These are phyloP conservation scores for Syzygium oleosum DNA, from an alignment of 345 rosid genomes.

Conservation along the genomic window DNA sequence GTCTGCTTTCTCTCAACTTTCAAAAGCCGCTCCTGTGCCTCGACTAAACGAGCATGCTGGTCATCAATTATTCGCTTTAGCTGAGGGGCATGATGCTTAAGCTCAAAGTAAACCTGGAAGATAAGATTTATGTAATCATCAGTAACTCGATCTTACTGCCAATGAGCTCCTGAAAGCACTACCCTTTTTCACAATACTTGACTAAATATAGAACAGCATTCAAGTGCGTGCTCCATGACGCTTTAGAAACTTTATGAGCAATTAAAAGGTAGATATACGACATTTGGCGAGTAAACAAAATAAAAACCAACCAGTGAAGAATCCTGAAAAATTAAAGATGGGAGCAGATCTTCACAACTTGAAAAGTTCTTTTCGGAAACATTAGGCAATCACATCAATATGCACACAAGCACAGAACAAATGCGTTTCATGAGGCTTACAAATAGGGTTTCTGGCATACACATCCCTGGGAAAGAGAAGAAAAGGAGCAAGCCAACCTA, in stretches of 20 bases:
- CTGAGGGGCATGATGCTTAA: slow-evolving; percentile 85
- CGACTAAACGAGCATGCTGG: slow-evolving; percentile 52
- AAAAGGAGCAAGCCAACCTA: not conserved
- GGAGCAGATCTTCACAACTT: not conserved
- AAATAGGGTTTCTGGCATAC: not conserved
- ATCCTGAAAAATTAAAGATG: not conserved
- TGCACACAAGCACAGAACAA: not conserved
- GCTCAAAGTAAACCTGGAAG: slow-evolving; percentile 70
- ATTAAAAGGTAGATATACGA: no score
- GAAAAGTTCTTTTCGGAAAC: not conserved
- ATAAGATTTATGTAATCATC: not conserved
- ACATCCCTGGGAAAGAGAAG: not conserved
- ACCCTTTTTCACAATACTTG: no score
- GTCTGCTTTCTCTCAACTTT: slow-evolving; percentile 63
- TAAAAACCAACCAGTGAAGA: not conserved
- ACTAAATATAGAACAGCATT: no score
- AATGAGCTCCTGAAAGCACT: not conserved
- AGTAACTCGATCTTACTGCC: not conserved
- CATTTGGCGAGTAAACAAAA: not conserved
- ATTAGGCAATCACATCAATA: not conserved
- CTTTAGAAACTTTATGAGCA: no score
- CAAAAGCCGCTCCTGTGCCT: slow-evolving; percentile 51
- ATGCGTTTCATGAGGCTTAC: not conserved
- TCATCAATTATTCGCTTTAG: slow-evolving; percentile 69
- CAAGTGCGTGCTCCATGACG: no score